Percentiles rank a stretch among this genome's conserved stretches.
Evolutionary conservation across 208 protist species (phyloP).

Genomic region (Phytomonas sp.): DNA sequence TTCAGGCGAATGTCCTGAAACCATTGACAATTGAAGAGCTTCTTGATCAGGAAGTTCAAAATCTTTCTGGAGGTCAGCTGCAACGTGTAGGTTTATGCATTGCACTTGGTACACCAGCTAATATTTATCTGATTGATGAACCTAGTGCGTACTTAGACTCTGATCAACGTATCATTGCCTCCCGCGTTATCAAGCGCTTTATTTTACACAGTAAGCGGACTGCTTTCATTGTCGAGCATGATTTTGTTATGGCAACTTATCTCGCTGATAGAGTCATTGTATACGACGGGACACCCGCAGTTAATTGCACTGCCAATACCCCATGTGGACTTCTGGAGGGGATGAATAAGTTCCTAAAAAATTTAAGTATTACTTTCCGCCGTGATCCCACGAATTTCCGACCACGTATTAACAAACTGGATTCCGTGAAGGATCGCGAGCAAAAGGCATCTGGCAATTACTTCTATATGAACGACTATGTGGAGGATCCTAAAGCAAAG

Average conservation of each 20-base stretch:
- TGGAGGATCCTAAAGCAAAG: conserved; percentile 37
- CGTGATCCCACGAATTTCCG: conserved; percentile 98
- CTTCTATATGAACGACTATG: conserved; percentile 94
- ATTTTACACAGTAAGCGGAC: conserved; percentile 99
- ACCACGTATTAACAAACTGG: conserved; percentile 99
- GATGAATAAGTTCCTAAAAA: conserved; percentile 98
- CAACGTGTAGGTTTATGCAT: conserved; percentile 99
- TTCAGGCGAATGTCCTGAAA: conserved; percentile 98
- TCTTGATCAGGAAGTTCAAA: conserved; percentile 95
- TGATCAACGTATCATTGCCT: conserved; percentile 98
- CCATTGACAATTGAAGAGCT: conserved; percentile 97
- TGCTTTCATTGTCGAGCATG: conserved; percentile 99
- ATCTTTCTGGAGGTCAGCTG: conserved; percentile 99
- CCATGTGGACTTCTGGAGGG: conserved; percentile 80
- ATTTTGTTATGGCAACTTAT: conserved; percentile 99
- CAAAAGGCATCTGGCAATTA: conserved; percentile 98
- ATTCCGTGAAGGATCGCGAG: conserved; percentile 97
- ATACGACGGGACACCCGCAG: conserved; percentile 95
- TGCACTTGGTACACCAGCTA: conserved; percentile 97
- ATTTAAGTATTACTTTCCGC: conserved; percentile 98
- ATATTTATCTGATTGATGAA: conserved; percentile 99
- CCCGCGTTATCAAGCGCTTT: conserved; percentile 98
- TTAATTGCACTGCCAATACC: conserved; percentile 91
- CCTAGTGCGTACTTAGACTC: conserved; percentile 99
- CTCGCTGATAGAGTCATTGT: conserved; percentile 99